These are phyloP conservation scores for Fusarium robinianum DNA, from an alignment of 2,329 filamentous ascomycete species.

Conservation along the genomic window DNA sequence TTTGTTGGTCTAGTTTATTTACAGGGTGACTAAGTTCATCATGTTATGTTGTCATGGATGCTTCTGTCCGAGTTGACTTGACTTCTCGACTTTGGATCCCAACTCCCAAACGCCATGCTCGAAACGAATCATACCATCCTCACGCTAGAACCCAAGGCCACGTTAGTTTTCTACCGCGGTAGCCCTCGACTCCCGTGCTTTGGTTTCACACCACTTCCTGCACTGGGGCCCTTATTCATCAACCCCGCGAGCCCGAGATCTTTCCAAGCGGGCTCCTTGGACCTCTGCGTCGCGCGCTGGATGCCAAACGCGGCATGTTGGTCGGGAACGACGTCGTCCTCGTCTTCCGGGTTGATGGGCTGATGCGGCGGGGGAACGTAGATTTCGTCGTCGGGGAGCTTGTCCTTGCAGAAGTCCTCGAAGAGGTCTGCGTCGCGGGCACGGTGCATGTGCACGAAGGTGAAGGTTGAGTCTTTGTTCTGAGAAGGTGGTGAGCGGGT, in stretches of 20 bases:
- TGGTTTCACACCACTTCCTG: slow-evolving; percentile 28
- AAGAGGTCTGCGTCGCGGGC: slow-evolving; percentile 77
- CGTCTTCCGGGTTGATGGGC: slow-evolving; percentile 83
- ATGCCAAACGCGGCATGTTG: slow-evolving; percentile 89
- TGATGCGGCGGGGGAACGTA: slow-evolving; percentile 80
- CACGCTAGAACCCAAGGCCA: no score
- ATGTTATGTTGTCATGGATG: background rate
- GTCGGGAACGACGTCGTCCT: slow-evolving; percentile 86
- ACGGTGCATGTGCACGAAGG: slow-evolving; percentile 74
- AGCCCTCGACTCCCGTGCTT: slow-evolving; percentile 23
- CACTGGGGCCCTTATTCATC: slow-evolving; percentile 64
- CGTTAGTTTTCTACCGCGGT: slow-evolving; percentile 24
- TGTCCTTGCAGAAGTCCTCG: slow-evolving; percentile 74
- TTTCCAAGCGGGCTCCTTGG: slow-evolving; percentile 75
- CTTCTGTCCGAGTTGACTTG: background rate
- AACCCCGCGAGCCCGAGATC: slow-evolving; percentile 75
- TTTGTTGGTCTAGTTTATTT: slow-evolving; percentile 5
- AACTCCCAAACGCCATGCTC: slow-evolving; percentile 20
- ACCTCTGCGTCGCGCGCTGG: slow-evolving; percentile 74
- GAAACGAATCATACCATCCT: background rate
- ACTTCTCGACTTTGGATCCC: no score
- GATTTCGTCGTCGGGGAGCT: slow-evolving; percentile 76
- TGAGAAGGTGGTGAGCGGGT: slow-evolving; percentile 37
- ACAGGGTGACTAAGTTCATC: background rate
- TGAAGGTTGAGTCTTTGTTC: slow-evolving; percentile 77